Base-by-base conservation (phyloP, 331 rosid species). In the Malus hybrid region DNA sequence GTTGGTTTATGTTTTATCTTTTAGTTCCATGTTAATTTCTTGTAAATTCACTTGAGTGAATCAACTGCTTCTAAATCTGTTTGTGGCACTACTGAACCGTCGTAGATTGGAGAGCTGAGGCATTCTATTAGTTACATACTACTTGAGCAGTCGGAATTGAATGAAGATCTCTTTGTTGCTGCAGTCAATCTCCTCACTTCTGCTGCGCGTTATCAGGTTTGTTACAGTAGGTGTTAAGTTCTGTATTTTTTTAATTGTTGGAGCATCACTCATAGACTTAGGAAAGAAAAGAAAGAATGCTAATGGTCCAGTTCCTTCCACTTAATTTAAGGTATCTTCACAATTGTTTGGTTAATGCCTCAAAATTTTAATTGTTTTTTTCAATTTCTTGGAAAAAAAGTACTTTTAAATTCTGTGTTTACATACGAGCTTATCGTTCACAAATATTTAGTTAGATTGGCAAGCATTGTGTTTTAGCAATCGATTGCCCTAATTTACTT, bases 91-190 rank as follows among this genome's bases (percentile, higher is more conserved):
- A n/a, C 55, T 22, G 64, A 28, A 15, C 73, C 18, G 71, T 71
- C 75, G 73, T 84, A 94, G 99, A 82, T 87, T 68, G 31, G 80
- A 79, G 90, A 86, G 69, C 86, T 92, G 88, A 90, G 89, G 81
- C 82, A 80, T 57, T 73, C 86, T 74, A 57, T 89, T 71, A 78
- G 83, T 87, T 72, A 75, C 86, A 82, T 94, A 80, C 74, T 92
- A 74, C 88, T 55, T 56, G 90, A 92, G 88, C 87, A 85, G 70
- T 80, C 91, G 7, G 80, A 24, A 44, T 78, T 80, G 64, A 85
- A 92, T 83, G 95, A 94, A 87, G 92, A 90, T 77, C 93, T 94
- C 70, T 87, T 94, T 80, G 87, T 86, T 78, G 92, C 99, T 65
- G 76, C 81, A n/a, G 82, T 94, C 60, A 88, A 88, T 80, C 73